phyloP scores from a whole-genome alignment of 768 basidiomycete genomes.

The Rhodotorula kratochvilovae region DNA sequence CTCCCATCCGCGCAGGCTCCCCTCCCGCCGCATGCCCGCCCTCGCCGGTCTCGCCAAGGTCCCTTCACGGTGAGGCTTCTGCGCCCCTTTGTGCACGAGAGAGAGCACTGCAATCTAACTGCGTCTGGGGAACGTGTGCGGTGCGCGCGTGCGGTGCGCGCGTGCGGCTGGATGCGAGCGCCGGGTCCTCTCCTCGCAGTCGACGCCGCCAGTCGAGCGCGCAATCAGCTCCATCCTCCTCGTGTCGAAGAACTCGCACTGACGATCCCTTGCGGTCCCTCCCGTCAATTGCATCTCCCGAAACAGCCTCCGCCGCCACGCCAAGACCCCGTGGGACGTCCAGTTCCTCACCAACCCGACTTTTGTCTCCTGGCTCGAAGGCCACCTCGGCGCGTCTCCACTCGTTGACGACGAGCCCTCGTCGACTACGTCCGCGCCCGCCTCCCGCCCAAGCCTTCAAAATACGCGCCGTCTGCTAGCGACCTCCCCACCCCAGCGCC shows the following conservation, averaged over 20 bases:
- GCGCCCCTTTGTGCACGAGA: no score
- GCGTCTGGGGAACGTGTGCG: no score
- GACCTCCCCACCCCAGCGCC: background rate
- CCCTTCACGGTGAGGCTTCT: no score
- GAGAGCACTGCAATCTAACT: no score
- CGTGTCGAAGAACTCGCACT: no score
- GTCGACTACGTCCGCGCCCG: conserved; percentile 21
- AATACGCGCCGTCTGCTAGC: background rate
- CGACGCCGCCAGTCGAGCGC: no score
- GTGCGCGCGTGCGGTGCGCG: no score
- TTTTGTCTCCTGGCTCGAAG: conserved; percentile 7
- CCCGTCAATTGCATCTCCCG: background rate
- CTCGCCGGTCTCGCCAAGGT: no score
- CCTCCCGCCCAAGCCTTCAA: background rate
- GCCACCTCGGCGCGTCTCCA: background rate
- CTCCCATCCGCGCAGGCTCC: no score
- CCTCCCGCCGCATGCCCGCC: no score
- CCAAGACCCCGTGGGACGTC: background rate
- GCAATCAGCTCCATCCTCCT: background rate
- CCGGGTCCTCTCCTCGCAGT: no score
- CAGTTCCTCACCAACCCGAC: conserved; percentile 7
- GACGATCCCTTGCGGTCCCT: background rate
- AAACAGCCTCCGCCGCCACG: conserved; percentile 15
- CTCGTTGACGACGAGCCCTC: conserved; percentile 1
- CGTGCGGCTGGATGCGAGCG: no score